A percentile compares a stretch with the other conserved stretches of the same genome.
Evolutionary conservation across 768 basidiomycete species (phyloP).

Genomic region (Kwoniella pini): DNA sequence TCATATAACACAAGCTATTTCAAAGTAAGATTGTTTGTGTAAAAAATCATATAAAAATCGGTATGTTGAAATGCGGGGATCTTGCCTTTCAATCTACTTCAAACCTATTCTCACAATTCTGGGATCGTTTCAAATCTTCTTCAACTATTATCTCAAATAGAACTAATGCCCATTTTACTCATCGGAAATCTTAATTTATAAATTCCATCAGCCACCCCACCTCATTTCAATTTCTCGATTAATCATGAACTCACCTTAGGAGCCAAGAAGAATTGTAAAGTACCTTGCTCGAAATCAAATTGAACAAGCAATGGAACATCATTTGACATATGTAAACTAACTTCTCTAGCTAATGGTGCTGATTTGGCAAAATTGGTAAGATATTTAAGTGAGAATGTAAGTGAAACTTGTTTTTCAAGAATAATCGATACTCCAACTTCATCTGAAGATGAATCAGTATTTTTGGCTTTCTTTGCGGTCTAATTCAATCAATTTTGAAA

Average conservation of each 20-base stretch:
- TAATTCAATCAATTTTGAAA: background rate
- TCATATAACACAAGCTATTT: too few relatives aligned
- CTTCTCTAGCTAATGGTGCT: conserved; percentile 67
- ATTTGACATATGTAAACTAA: conserved; percentile 85
- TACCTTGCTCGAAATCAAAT: conserved; percentile 84
- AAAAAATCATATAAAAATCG: too few relatives aligned
- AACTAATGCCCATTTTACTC: background rate
- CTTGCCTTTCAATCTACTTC: too few relatives aligned
- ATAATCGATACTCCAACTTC: conserved; percentile 65
- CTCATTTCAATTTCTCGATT: background rate
- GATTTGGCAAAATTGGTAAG: conserved; percentile 96
- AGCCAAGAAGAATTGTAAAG: conserved; percentile 91
- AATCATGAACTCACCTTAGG: conserved; percentile 63
- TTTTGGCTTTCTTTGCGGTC: conserved; percentile 49
- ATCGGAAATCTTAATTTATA: background rate
- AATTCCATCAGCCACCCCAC: background rate
- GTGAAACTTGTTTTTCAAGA: conserved; percentile 82
- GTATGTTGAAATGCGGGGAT: too few relatives aligned
- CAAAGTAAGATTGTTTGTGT: too few relatives aligned
- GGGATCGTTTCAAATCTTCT: too few relatives aligned
- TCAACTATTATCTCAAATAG: too few relatives aligned
- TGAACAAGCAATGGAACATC: conserved; percentile 86
- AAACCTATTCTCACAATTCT: too few relatives aligned
- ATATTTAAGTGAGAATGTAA: conserved; percentile 96
- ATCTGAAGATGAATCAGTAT: conserved; percentile 22